Conservation (phyloP, 2,329 filamentous ascomycete species). For the Fusarium chuoi region DNA sequence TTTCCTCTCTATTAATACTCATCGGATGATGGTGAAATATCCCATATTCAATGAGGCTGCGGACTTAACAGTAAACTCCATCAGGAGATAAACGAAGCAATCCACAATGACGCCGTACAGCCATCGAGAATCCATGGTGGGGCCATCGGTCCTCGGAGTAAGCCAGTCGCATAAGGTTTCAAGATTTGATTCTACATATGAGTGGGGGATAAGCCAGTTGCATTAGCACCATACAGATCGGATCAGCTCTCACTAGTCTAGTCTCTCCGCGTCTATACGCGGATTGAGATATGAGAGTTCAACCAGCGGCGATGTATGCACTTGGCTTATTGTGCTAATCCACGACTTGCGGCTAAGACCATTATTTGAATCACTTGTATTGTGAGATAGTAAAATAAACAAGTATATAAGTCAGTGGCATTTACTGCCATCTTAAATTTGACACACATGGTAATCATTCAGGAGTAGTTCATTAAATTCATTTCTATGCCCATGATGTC, state of each 20-base stretch:
- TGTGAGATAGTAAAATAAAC: accelerated
- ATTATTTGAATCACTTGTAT: too few species aligned
- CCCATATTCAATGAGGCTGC: not conserved
- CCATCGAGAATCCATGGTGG: not conserved
- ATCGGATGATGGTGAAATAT: accelerated
- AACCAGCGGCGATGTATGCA: not conserved
- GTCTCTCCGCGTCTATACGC: not conserved
- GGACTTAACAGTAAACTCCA: not conserved
- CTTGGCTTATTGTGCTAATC: not conserved
- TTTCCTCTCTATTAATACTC: not conserved
- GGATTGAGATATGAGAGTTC: not conserved
- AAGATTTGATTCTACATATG: too few species aligned
- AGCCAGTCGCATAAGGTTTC: not conserved
- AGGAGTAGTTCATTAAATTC: accelerated
- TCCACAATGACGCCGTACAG: not conserved
- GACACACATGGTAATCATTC: accelerated
- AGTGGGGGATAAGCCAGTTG: not conserved
- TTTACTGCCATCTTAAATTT: accelerated
- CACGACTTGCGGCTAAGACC: accelerated
- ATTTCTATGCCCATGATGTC: accelerated
- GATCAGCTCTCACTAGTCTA: not conserved
- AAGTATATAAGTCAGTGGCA: not conserved
- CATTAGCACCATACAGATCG: not conserved
- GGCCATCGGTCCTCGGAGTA: not conserved
- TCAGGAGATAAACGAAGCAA: not conserved